These are phyloP conservation scores for Xylariaceae sp. DNA, from an alignment of 2,329 filamentous ascomycete genomes.

Conservation along the genomic window DNA sequence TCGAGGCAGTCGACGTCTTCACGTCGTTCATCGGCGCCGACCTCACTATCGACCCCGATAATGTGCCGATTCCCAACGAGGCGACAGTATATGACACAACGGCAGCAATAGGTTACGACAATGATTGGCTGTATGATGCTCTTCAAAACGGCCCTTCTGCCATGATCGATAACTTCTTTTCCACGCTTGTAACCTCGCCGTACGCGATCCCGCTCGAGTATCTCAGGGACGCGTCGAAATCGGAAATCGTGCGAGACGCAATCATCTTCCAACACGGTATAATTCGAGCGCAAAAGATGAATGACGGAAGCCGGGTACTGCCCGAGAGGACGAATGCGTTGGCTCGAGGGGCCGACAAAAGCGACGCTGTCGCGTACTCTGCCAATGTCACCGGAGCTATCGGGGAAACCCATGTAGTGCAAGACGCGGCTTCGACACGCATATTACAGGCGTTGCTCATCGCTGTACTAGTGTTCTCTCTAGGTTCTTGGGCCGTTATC, in stretches of 20 bases:
- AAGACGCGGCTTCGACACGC: constrained; percentile 2
- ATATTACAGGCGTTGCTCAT: background rate
- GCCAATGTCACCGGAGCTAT: background rate
- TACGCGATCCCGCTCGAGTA: background rate
- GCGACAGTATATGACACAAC: background rate
- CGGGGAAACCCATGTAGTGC: background rate
- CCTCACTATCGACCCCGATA: constrained; percentile 31
- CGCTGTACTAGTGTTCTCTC: background rate
- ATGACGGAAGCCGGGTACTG: background rate
- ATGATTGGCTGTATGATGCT: too few species aligned
- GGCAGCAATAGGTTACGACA: too few species aligned
- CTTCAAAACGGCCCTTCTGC: background rate
- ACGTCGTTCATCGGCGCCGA: constrained; percentile 26
- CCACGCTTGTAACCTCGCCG: background rate
- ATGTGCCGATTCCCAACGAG: background rate
- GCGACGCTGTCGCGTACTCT: background rate
- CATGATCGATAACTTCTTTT: background rate
- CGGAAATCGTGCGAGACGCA: background rate
- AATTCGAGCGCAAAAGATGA: background rate
- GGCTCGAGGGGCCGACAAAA: background rate
- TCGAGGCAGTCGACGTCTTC: constrained; percentile 38
- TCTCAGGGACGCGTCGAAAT: background rate
- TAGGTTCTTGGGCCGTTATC: background rate
- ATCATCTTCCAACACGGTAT: constrained; percentile 1
- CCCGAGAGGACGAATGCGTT: background rate